phyloP scores from a whole-genome alignment of 176 grass and related monocot genomes.

The Raddia guianensis region DNA sequence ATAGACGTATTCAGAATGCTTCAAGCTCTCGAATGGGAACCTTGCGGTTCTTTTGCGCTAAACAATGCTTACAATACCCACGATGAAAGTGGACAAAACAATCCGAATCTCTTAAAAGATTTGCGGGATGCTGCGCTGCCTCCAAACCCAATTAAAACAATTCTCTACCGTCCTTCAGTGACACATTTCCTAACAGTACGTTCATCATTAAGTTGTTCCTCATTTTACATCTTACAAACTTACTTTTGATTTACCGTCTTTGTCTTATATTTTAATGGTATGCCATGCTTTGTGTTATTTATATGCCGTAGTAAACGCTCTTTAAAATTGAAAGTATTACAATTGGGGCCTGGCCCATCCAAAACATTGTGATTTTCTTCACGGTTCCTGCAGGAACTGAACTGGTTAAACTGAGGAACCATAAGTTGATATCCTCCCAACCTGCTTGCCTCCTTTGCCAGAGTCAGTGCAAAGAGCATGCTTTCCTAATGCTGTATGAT shows the following conservation, averaged over 20 bases:
- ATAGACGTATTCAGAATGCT: conserved; percentile 95
- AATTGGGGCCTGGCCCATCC: too few relatives aligned
- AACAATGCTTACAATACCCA: conserved; percentile 60
- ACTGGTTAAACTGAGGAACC: conserved; percentile 52
- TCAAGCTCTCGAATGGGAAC: conserved; percentile 96
- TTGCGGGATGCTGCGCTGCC: conserved; percentile 78
- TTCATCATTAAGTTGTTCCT: conserved; percentile 28
- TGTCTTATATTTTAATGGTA: background rate
- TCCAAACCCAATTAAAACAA: conserved; percentile 81
- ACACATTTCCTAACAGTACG: conserved; percentile 84
- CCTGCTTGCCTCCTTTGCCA: conserved; percentile 68
- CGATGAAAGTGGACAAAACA: conserved; percentile 62
- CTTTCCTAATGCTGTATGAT: conserved; percentile 65
- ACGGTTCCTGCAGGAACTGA: too few relatives aligned
- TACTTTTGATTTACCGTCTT: conserved; percentile 5
- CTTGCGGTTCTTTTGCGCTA: conserved; percentile 76
- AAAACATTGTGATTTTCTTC: too few relatives aligned
- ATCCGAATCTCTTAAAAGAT: conserved; percentile 71
- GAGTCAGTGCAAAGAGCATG: conserved; percentile 51
- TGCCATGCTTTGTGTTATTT: background rate
- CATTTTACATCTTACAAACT: background rate
- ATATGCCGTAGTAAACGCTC: background rate
- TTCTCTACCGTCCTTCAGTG: conserved; percentile 70
- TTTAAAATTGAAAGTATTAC: too few relatives aligned
- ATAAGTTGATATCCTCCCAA: conserved; percentile 56